phyloP scores from a whole-genome alignment of 805 yeast genomes.

The Candida bentonensis region DNA sequence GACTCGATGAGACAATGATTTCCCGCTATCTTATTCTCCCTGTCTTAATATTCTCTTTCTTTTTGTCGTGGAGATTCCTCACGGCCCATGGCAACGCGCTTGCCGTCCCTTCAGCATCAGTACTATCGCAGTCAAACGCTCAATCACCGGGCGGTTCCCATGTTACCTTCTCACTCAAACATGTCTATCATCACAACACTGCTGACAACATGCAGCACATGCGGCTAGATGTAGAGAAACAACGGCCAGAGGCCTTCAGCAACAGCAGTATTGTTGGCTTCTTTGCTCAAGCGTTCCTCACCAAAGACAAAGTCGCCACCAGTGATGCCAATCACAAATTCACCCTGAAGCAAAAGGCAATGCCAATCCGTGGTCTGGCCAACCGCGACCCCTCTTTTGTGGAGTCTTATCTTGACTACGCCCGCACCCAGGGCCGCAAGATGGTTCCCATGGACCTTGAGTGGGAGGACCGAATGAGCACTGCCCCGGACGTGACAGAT shows the following conservation, averaged over 20 bases:
- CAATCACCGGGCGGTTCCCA: too few species aligned
- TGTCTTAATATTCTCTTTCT: too few species aligned
- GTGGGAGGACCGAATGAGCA: slow-evolving; percentile 43
- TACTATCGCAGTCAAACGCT: too few species aligned
- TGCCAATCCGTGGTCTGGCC: slow-evolving; percentile 24
- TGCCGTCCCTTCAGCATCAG: too few species aligned
- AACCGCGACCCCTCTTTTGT: slow-evolving; percentile 45
- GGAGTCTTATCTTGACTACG: slow-evolving; percentile 50
- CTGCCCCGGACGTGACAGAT: slow-evolving; percentile 66
- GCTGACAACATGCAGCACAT: slow-evolving; percentile 31
- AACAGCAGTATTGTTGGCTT: slow-evolving; percentile 27
- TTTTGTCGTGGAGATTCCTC: too few species aligned
- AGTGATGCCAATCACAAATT: slow-evolving; percentile 2
- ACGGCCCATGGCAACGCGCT: too few species aligned
- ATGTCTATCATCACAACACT: slow-evolving; percentile 49
- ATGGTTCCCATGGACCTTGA: slow-evolving; percentile 24
- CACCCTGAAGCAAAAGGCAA: slow-evolving; percentile 3
- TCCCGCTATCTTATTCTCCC: too few species aligned
- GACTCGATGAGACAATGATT: too few species aligned
- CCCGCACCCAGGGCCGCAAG: slow-evolving; percentile 24
- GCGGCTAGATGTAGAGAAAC: slow-evolving; percentile 28
- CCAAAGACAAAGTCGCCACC: slow-evolving; percentile 4
- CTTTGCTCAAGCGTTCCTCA: slow-evolving; percentile 14
- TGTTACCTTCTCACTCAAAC: slow-evolving; percentile 28
- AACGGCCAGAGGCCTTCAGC: slow-evolving; percentile 21